Evolutionary conservation across 805 yeast species (phyloP), one percentile per base, ranked within the genome.

Genomic region (Hanseniaspora pseudoguilliermondii): DNA sequence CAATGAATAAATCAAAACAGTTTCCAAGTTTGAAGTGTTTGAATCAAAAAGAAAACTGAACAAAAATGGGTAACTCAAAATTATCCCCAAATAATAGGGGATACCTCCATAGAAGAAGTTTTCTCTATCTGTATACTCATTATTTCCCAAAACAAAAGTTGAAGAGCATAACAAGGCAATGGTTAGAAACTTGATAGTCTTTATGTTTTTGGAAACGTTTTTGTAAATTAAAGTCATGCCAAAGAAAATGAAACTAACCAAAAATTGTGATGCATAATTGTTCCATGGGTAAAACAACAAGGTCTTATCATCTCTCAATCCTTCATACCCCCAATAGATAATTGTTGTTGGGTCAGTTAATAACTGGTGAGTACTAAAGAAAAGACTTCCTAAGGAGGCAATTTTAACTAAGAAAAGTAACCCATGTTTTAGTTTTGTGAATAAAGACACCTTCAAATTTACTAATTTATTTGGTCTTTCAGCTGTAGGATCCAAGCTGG

Each of bases 281-380:
- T 95, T 91, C 67, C 69, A 68, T 32, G 72, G 72, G 68, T 69
- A 74, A 61, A 87, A 88, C 34, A 95, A 88, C 47, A 89, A 80
- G 13, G 97, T 95, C 4, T 85, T 76, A 11, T 97, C 96, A 0
- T 95, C 95, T n/a, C 86, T 73, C 66, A 77, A 91, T 0, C 98
- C 98, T 59, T 83, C 85, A 97, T 97, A 93, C n/a, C 82, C 80
- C 97, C 97, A 93, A 48, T 83, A 74, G n/a, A 87, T 84, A 44
- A 91, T 75, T 10, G 93, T 85, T 2, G 95, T 82, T 0, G 96
- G 77, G 66, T 93, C 98, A 2, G 87, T 78, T 48, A 89, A 67
- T 73, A 83, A 78, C 15, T 95, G 85, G 61, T 82, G 83, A 38
- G 85, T 67, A 6, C 84, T 78, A 65, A 82, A 91, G 32, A 88